These are phyloP conservation scores for Cucurbita argyrosperma DNA, from an alignment of 306 rosid species.

Conservation along the genomic window DNA sequence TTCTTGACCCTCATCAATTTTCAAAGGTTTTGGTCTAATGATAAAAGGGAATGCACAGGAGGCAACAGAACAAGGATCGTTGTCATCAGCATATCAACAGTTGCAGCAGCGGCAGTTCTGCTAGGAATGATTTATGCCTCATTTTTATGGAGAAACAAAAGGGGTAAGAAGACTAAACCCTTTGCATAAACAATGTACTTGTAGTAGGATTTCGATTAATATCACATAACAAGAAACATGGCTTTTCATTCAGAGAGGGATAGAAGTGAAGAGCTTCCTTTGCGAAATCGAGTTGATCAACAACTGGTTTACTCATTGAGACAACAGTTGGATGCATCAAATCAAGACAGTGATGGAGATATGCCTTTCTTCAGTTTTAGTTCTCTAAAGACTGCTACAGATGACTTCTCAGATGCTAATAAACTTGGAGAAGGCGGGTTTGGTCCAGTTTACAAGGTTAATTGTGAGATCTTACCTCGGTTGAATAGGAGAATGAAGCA, in stretches of 20 bases:
- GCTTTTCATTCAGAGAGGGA: neutral
- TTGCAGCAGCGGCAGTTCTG: slow-evolving; percentile 6
- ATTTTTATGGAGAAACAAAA: neutral
- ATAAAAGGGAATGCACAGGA: neutral
- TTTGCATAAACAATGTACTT: neutral
- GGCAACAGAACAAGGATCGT: neutral
- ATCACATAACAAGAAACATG: neutral
- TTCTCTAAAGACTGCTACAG: slow-evolving; percentile 19
- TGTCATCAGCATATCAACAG: neutral
- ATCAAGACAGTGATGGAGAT: neutral
- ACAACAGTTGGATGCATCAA: neutral
- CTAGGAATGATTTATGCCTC: neutral
- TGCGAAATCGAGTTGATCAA: neutral
- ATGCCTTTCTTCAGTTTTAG: slow-evolving; percentile 15
- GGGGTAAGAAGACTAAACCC: neutral
- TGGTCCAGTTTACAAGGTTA: slow-evolving; percentile 47
- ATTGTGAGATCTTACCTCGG: neutral
- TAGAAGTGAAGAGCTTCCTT: neutral
- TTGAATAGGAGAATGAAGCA: too few relatives aligned
- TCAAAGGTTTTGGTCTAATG: neutral
- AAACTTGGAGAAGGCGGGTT: slow-evolving; percentile 54
- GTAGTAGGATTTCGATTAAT: neutral
- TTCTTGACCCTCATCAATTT: neutral
- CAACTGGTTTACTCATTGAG: neutral
- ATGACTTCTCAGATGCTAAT: slow-evolving; percentile 30